These are phyloP conservation scores for Chytriomyces hyalinus DNA, from an alignment of 192 early-diverging fungal species.

Conservation along the genomic window DNA sequence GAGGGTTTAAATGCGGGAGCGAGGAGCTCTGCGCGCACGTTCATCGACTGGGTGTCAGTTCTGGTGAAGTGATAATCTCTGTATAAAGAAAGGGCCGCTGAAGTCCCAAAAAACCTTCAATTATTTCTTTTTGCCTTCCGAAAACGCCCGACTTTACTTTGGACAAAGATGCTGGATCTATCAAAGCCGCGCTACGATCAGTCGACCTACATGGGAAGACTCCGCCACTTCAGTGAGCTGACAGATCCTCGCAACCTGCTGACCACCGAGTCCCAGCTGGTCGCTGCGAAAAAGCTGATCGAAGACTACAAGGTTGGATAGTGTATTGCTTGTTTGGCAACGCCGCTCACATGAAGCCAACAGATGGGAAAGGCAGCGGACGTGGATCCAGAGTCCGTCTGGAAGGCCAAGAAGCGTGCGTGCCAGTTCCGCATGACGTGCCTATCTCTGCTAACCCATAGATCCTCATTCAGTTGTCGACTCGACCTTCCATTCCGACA, in stretches of 20 bases:
- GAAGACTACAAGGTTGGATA: constrained; percentile 60
- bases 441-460: background rate
- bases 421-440: background rate
- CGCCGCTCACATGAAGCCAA: background rate
- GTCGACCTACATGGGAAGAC: constrained; percentile 73
- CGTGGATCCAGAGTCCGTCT: constrained; percentile 59
- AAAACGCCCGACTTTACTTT: background rate
- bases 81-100: background rate
- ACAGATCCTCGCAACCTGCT: constrained; percentile 77
- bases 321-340: background rate
- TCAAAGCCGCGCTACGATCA: constrained; percentile 65
- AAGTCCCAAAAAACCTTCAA: no score
- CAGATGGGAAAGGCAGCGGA: constrained; percentile 15
- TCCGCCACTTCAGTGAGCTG: constrained; percentile 75
- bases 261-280: constrained; percentile 59
- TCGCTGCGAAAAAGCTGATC: constrained; percentile 66
- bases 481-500: constrained; percentile 81
- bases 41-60: constrained; percentile 21
- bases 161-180: background rate
- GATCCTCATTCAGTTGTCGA: constrained; percentile 60
- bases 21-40: background rate
- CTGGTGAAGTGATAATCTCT: background rate
- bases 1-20: constrained; percentile 5
- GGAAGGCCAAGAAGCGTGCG: constrained; percentile 75
- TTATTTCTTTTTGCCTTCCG: background rate